Conservation (phyloP, 2,329 filamentous ascomycete genomes). For the Fusarium tanahbumbuense region DNA sequence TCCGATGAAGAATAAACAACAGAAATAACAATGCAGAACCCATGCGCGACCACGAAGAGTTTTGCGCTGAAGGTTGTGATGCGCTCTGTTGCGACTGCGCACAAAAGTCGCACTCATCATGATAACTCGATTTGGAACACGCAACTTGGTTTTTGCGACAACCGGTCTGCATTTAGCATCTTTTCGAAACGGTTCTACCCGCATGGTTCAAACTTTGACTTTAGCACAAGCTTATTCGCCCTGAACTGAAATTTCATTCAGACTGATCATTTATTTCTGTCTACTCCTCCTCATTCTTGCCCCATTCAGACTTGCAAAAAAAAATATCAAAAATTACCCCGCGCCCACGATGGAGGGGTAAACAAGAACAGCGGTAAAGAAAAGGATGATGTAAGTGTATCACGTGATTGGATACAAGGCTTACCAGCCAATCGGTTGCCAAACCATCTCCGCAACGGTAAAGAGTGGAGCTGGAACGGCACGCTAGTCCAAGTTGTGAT, state of each 20-base stretch:
- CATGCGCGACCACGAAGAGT: not conserved
- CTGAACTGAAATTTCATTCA: not conserved
- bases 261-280: slow-evolving; percentile 21
- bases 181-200: slow-evolving; percentile 1
- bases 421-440: slow-evolving; percentile 35
- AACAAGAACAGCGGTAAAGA: slow-evolving; percentile 25
- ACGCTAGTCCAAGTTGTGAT: slow-evolving; percentile 30
- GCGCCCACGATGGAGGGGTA: slow-evolving; percentile 38
- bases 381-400: slow-evolving; percentile 36
- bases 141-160: not conserved
- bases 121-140: not conserved
- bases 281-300: not conserved
- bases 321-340: slow-evolving; percentile 28
- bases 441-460: slow-evolving; percentile 31
- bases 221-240: not conserved
- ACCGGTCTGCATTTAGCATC: not conserved
- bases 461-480: slow-evolving; percentile 38
- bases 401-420: slow-evolving; percentile 6
- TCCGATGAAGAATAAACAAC: slow-evolving; percentile 22
- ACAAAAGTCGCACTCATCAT: not conserved
- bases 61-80: not conserved
- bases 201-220: not conserved
- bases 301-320: not conserved
- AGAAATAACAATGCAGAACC: slow-evolving; percentile 12
- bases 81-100: not conserved